phyloP scores from a whole-genome alignment of 257 asterid genomes.

The Catharanthus roseus region DNA sequence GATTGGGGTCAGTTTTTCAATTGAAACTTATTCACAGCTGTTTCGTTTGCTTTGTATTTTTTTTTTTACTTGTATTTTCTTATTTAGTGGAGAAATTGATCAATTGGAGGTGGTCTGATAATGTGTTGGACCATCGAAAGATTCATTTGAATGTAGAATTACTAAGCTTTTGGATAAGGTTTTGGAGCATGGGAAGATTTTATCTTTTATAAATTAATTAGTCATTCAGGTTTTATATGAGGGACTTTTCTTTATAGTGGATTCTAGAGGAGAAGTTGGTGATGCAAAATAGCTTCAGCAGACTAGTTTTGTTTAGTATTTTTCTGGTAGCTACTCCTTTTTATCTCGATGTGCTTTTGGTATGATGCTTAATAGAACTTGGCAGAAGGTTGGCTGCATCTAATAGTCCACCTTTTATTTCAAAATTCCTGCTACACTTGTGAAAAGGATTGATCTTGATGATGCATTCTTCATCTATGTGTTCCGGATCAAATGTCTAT shows the following conservation, averaged over 20 bases:
- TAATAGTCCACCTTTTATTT: neutral
- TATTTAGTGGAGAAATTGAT: neutral
- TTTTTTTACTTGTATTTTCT: neutral
- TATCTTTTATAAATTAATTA: neutral
- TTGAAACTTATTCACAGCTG: neutral
- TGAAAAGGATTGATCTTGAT: neutral
- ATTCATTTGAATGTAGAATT: neutral
- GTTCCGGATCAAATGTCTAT: neutral
- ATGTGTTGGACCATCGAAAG: neutral
- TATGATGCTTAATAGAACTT: neutral
- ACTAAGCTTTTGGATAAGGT: neutral
- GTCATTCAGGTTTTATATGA: neutral
- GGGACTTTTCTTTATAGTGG: neutral
- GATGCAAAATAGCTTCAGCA: too few species aligned
- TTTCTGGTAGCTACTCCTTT: neutral
- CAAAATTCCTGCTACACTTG: neutral
- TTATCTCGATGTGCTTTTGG: neutral
- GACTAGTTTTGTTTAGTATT: neutral
- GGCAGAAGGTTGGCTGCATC: neutral
- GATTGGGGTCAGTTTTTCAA: neutral
- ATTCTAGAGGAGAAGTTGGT: too few species aligned
- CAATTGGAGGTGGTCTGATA: neutral
- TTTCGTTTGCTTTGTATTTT: neutral
- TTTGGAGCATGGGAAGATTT: too few species aligned
- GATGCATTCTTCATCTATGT: neutral